Conservation (phyloP, 805 yeast genomes). For the Pichia phayaonensis region DNA sequence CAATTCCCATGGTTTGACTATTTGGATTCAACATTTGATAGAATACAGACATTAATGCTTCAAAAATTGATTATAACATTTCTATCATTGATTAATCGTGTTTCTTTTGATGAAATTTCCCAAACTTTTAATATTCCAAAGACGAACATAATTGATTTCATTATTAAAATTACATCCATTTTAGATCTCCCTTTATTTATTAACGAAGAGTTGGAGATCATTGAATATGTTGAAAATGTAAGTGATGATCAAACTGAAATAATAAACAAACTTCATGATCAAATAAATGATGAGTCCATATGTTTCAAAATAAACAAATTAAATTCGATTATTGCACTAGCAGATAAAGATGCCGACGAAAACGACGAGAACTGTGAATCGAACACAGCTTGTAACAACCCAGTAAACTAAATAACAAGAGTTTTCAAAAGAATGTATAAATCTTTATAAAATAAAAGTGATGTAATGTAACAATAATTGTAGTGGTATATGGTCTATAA, state of each 20-base stretch:
- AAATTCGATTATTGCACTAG: background rate
- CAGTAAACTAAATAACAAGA: background rate
- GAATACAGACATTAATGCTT: conserved; percentile 17
- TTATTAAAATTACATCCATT: conserved; percentile 12
- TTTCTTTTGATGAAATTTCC: background rate
- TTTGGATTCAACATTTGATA: background rate
- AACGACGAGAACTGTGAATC: background rate
- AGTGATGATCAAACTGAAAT: background rate
- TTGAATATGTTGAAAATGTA: conserved; percentile 8
- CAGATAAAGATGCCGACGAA: background rate
- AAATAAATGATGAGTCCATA: conserved; percentile 10
- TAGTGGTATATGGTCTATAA: conserved; percentile 4
- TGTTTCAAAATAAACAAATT: conserved; percentile 6
- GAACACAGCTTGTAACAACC: background rate
- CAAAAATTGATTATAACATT: conserved; percentile 27
- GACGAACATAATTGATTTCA: background rate
- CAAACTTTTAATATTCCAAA: background rate
- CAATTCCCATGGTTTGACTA: conserved; percentile 1
- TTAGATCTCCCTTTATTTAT: conserved; percentile 22
- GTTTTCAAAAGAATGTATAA: background rate
- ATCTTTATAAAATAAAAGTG: background rate
- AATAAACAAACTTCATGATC: conserved; percentile 4
- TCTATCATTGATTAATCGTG: conserved; percentile 21
- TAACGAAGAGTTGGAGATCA: conserved; percentile 11
- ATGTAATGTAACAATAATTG: background rate